These are phyloP conservation scores for Fusarium beomiforme DNA, from an alignment of 2,329 filamentous ascomycete genomes.

Conservation along the genomic window DNA sequence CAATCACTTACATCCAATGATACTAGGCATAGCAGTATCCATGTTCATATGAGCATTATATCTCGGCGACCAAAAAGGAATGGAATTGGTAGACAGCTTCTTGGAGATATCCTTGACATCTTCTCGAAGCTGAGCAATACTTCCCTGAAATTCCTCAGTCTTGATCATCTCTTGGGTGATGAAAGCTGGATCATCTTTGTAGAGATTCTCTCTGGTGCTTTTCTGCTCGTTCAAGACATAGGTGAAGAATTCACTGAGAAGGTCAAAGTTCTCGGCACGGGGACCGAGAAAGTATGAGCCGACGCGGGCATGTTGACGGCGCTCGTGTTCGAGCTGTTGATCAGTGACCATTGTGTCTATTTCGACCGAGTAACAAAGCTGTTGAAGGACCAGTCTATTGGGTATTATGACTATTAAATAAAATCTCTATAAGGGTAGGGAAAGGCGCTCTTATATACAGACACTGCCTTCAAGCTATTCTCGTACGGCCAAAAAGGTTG, in stretches of 20 bases:
- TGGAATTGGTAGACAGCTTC: not conserved
- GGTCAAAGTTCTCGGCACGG: not conserved
- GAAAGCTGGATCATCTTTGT: not conserved
- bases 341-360: not conserved
- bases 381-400: not conserved
- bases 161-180: not conserved
- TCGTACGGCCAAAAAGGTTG: not conserved
- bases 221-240: not conserved
- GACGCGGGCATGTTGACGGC: not conserved
- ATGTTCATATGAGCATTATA: slow-evolving; percentile 4
- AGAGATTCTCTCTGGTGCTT: not conserved
- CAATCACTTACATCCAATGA: not conserved
- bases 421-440: not conserved
- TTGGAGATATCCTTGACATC: not conserved
- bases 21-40: not conserved
- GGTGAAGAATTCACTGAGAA: not conserved
- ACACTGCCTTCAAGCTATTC: fast-evolving
- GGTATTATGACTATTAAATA: not conserved
- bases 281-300: not conserved
- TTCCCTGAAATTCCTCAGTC: not conserved
- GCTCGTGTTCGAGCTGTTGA: not conserved
- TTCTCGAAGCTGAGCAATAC: not conserved
- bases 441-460: not conserved
- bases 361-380: not conserved
- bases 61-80: not conserved